Base-by-base conservation (phyloP, 2,329 filamentous ascomycete species). In the Colletotrichum aenigma region DNA sequence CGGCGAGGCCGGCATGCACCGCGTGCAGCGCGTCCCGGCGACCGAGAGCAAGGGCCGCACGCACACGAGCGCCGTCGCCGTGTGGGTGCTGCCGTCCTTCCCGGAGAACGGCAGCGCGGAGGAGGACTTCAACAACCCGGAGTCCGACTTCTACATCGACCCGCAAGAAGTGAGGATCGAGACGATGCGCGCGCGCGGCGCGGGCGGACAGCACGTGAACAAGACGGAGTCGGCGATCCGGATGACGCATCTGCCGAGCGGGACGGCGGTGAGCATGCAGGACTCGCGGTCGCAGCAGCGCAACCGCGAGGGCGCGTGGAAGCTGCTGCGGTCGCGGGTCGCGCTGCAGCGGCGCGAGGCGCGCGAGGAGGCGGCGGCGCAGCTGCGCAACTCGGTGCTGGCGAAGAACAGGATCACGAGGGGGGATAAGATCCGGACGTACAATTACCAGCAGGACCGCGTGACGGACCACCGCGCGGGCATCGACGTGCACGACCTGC, bases 121-220 rank as follows among this genome's bases (percentile, higher is more conserved):
- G 62, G 58, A 75, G 64, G 92, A 95, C 82, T 90, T 94, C 78
- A 93, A 96, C 77, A 94, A 98, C 80, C 96, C 96, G 0, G 93
- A 93, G 71, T 98, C 95, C 84, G 94, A 98, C 82, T 98, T 98
- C 86, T 98, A 96, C 86, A 90, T 99, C 75, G 92, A 97, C 81
- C 92, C 94, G 7, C 90, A 92, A 76, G 96, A 99, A 75, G 95
- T 99, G 28, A 90, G 90, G 67, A 88, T 92, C 24, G 97, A 99
- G 82, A 95, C 96, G 76, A 98, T 98, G 96, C 91, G 96, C 18
- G 96, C 97, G 0, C 89, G 95, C 61, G 97, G 97, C 75, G 96
- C 97, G 1, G 97, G 97, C 36, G 97, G 97, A 1, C 97, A 99
- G 87, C 97, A 99, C 85, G 97, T 99, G 82, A 99, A 99, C 87